Evolutionary conservation across 345 rosid species (phyloP), one percentile per base, ranked within the genome.

Genomic region (Camelina sativa): DNA sequence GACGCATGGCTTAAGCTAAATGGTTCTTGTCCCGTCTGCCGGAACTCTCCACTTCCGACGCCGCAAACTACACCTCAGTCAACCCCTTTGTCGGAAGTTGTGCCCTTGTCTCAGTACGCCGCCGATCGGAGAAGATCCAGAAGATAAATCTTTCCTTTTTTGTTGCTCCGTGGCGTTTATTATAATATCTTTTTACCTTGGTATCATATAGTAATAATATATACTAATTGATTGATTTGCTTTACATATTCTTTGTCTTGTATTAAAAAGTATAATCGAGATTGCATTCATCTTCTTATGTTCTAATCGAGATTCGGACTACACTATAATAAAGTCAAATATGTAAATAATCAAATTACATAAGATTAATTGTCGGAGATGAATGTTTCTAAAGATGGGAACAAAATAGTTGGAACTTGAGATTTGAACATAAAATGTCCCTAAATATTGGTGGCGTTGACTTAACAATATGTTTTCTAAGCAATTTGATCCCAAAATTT

Each of bases 1-100:
- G 99, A 96, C 68, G 86, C 97, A 11, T 92, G 99, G 99, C 85
- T 96, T 20, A 96, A 88, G 77, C 98, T 96, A 37, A 96, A 92
- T 74, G 97, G 97, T 32, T 96, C 98, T 17, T 95, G 99, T 54
- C 99, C 99, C 0, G 93, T 95, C 70, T 95, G 99, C 71, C 87
- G 99, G 69, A 95, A 95, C 77, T 95, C 98, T 64, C 99, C 99
- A 38, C 79, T 95, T 56, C 97, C 99, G 7, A 74, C 82, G 0
- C 82, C 80, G 15, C 76, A 75, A 40, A 59, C 77, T 2, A 95
- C 99, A 8, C 99, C 99, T 23, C 82, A 88, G 38, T 92, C 99
- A 4, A 95, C 99, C 15, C 99, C 99, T 30, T 76, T 96, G 77
- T 87, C 95, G 50, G 99, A 96, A 81, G 88, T 96, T 62, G 99